Evolutionary conservation across 495 filamentous ascomycete species (phyloP), one percentile per base, ranked within the genome.

Genomic region (Extremus antarcticus): DNA sequence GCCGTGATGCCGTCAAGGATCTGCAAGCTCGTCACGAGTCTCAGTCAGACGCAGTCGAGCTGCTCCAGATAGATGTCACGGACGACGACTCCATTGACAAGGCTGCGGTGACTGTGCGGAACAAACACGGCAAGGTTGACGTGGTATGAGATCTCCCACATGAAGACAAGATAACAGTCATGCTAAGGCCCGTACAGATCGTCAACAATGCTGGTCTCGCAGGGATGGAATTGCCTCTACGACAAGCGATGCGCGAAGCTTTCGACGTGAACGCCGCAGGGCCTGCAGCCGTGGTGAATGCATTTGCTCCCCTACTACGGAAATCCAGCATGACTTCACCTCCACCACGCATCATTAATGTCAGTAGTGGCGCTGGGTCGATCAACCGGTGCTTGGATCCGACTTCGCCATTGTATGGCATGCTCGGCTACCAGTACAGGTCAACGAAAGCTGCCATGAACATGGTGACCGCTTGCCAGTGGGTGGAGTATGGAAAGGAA

Each of bases 381-480:
- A 43, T 53, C 38, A 22, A 2, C 0, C 17, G 35, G 17, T 23
- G 32, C 8, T 23, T 66, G 0, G 69, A 76, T 46, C 59, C 64
- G 7, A 46, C 49, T 15, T 60, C 60, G 21, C 43, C 53, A 1
- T 56, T 53, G 41, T 70, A 70, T 46, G 41, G 41, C 15, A 43
- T 55, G n/a, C 32, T 54, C 2, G n/a, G 59, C 0, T 64, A 32
- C 32, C 60, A 65, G 38, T 72, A 73, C 46, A 62, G 71, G 2
- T 59, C 62, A 38, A 73, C 71, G 60, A 73, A 73, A 57, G 70
- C 71, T 20, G 71, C 71, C 19, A 13, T 74, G 40, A 68, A 72
- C 43, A 71, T 71, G 71, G 46, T 70, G 46, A 67, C 50, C 2
- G 47, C 64, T 13, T 65, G 64, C 40, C 57, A 65, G 25, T 63